phyloP scores from a whole-genome alignment of 2,329 filamentous ascomycete species.

The Botryotinia convoluta region DNA sequence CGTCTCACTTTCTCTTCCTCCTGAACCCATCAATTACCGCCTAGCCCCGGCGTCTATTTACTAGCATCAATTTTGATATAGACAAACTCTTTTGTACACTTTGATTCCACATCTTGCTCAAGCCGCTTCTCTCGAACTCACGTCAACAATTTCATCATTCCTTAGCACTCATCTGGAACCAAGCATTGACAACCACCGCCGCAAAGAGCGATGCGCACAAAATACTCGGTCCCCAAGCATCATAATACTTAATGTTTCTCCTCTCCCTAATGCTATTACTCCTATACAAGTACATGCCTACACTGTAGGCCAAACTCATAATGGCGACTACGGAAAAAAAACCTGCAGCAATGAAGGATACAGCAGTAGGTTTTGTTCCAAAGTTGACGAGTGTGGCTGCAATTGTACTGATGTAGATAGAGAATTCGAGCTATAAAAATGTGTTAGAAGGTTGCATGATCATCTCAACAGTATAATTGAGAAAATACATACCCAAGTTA shows the following conservation, averaged over 20 bases:
- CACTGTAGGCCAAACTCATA: constrained; percentile 74
- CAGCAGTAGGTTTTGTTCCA: constrained; percentile 53
- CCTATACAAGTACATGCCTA: constrained; percentile 83
- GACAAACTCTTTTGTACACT: neutral
- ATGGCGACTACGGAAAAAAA: constrained; percentile 82
- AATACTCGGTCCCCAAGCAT: constrained; percentile 77
- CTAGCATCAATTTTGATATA: neutral
- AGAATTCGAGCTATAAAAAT: constrained; percentile 75
- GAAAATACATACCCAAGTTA: constrained; percentile 73
- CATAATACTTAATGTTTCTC: constrained; percentile 86
- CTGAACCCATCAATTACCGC: neutral
- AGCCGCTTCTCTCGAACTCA: neutral
- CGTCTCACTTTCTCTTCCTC: neutral
- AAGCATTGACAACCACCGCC: constrained; percentile 78
- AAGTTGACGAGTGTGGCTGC: constrained; percentile 84
- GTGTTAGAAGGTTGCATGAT: neutral
- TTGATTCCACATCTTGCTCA: neutral
- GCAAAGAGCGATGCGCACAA: constrained; percentile 72
- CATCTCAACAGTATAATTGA: constrained; percentile 17
- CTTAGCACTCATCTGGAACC: constrained; percentile 65
- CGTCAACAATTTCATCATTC: neutral
- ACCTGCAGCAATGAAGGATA: constrained; percentile 68
- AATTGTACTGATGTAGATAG: constrained; percentile 87
- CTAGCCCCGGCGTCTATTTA: neutral
- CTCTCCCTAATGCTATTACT: constrained; percentile 80